A percentile compares a stretch with the other conserved stretches of the same genome.
Conservation (phyloP, 2,329 filamentous ascomycete genomes). For the Gyromitra esculenta region DNA sequence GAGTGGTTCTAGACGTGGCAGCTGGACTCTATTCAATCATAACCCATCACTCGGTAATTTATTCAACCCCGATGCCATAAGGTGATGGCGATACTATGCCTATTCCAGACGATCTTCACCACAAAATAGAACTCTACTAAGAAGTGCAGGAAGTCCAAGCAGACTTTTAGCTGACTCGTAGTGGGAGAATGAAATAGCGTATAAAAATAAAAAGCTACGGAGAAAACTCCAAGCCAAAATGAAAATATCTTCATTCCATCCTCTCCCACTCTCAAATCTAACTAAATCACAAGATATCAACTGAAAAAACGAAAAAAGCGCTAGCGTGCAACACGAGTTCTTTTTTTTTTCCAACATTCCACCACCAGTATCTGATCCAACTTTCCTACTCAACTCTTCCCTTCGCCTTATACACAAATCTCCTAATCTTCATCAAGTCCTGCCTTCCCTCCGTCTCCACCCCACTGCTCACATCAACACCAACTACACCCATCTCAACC, state of each 20-base stretch:
- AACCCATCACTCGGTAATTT: no score
- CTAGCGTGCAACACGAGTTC: conserved; percentile 14
- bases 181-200: no score
- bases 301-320: conserved; percentile 16
- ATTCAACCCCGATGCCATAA: no score
- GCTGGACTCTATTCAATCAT: no score
- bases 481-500: conserved; percentile 72
- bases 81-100: no score
- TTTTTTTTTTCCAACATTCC: background rate
- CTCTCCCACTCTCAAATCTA: background rate
- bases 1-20: no score
- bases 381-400: conserved; percentile 57
- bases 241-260: background rate
- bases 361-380: background rate
- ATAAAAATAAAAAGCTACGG: background rate
- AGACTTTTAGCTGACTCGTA: no score
- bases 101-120: no score
- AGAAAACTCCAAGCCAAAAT: background rate
- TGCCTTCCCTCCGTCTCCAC: conserved; percentile 87
- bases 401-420: conserved; percentile 82
- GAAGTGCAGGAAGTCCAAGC: no score
- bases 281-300: background rate
- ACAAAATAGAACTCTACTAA: no score
- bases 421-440: conserved; percentile 79
- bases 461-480: conserved; percentile 92